A percentile compares a stretch with the other conserved stretches of the same genome.
Evolutionary conservation across 768 basidiomycete species (phyloP).

Genomic region (Botryobasidium botryosum): DNA sequence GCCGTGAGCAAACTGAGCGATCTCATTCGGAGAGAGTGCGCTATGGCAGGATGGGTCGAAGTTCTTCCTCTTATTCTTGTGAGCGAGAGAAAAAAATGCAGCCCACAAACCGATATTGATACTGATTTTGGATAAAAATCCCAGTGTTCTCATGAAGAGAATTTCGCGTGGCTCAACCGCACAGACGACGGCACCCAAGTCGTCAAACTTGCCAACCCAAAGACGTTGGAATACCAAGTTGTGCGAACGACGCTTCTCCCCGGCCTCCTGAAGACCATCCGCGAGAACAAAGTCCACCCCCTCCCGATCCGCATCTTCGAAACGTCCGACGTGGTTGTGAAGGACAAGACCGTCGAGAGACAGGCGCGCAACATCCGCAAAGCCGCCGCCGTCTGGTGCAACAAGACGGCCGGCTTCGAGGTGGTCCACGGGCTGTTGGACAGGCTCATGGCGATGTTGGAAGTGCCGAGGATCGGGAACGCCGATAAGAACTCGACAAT

Average conservation of each 20-base stretch:
- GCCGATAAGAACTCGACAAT: conserved; percentile 36
- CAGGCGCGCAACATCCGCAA: conserved; percentile 79
- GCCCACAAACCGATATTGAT: neutral
- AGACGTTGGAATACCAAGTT: conserved; percentile 94
- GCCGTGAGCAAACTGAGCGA: conserved; percentile 82
- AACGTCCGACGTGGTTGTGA: conserved; percentile 81
- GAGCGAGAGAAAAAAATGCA: conserved; percentile 16
- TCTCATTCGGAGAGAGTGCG: conserved; percentile 78
- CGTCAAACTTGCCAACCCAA: conserved; percentile 90
- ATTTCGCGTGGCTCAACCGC: conserved; percentile 86
- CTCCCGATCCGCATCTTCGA: conserved; percentile 92
- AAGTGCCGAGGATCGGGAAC: conserved; percentile 61
- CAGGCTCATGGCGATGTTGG: conserved; percentile 89
- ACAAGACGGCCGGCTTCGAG: conserved; percentile 94
- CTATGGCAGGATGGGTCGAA: conserved; percentile 90
- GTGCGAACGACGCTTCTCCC: conserved; percentile 92
- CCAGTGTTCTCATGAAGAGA: conserved; percentile 97
- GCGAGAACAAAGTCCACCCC: conserved; percentile 88
- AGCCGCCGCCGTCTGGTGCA: conserved; percentile 87
- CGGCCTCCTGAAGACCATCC: conserved; percentile 88
- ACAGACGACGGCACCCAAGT: conserved; percentile 64
- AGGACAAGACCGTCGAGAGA: conserved; percentile 59
- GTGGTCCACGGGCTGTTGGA: conserved; percentile 90
- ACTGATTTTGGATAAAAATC: neutral
- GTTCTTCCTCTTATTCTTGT: conserved; percentile 88